phyloP scores from a whole-genome alignment of 306 rosid species.

The Vicia villosa region DNA sequence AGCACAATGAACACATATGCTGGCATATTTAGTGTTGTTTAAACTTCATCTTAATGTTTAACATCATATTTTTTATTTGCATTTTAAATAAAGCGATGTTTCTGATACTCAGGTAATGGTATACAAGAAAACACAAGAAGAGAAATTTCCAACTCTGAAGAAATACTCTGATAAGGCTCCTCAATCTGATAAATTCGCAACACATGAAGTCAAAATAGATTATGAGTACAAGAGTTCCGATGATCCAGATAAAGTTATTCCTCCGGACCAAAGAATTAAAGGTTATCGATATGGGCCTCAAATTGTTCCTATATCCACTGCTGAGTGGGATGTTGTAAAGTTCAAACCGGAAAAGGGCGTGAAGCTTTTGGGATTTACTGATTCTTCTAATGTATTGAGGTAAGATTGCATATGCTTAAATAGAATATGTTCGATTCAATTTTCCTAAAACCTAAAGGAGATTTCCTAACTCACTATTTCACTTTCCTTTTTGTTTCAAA shows the following conservation, averaged over 20 bases:
- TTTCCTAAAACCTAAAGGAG: constrained; percentile 10
- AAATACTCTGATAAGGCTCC: constrained; percentile 94
- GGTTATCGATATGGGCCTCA: constrained; percentile 97
- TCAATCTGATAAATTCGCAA: constrained; percentile 69
- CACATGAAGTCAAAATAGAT: constrained; percentile 82
- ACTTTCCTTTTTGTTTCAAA: constrained; percentile 33
- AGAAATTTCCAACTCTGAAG: constrained; percentile 84
- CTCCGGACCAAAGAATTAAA: constrained; percentile 90
- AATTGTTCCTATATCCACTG: constrained; percentile 80
- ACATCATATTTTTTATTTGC: constrained; percentile 11
- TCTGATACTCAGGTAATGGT: constrained; percentile 67
- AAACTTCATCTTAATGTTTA: constrained; percentile 19
- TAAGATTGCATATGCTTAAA: constrained; percentile 35
- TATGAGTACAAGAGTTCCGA: constrained; percentile 72
- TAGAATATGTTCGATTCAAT: constrained; percentile 20
- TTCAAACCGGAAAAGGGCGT: constrained; percentile 91
- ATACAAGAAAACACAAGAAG: constrained; percentile 93
- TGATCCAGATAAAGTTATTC: constrained; percentile 58
- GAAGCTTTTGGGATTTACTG: constrained; percentile 88
- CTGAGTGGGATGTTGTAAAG: constrained; percentile 86
- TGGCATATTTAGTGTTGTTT: not conserved
- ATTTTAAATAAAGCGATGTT: not conserved
- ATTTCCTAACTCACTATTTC: constrained; percentile 21
- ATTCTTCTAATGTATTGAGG: constrained; percentile 71
- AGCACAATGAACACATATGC: not conserved